These are phyloP conservation scores for Lasiodiplodia citricola DNA, from an alignment of 2,329 filamentous ascomycete genomes.

Conservation along the genomic window DNA sequence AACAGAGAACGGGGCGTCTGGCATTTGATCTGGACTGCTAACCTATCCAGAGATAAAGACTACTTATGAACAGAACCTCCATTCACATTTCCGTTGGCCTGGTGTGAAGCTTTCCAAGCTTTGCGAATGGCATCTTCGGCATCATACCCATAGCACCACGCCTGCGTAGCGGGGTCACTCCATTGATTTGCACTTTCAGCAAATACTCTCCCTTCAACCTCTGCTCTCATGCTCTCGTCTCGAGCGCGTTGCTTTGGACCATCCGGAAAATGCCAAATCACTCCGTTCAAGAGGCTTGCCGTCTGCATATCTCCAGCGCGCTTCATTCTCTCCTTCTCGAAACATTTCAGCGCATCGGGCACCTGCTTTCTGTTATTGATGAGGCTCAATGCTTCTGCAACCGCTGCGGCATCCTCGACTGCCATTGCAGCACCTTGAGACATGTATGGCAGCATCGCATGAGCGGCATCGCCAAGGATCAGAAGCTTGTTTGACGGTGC, in stretches of 20 bases:
- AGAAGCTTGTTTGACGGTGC: constrained; percentile 28
- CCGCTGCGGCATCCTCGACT: constrained; percentile 69
- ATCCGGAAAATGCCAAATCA: constrained; percentile 51
- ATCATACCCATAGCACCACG: constrained; percentile 13
- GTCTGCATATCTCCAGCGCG: constrained; percentile 50
- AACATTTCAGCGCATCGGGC: constrained; percentile 41
- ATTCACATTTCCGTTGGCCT: background rate
- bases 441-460: constrained; percentile 35
- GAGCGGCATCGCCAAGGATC: constrained; percentile 34
- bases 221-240: constrained; percentile 31
- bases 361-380: constrained; percentile 38
- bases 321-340: constrained; percentile 44
- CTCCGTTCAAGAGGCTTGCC: constrained; percentile 53
- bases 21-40: too few relatives aligned
- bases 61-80: too few relatives aligned
- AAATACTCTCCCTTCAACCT: background rate
- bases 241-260: constrained; percentile 33
- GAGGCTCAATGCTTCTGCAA: constrained; percentile 53
- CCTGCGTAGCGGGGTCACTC: constrained; percentile 11
- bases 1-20: too few relatives aligned
- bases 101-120: constrained; percentile 29
- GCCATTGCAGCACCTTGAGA: constrained; percentile 63
- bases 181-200: constrained; percentile 1
- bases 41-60: too few relatives aligned
- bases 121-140: constrained; percentile 2